A percentile compares a stretch with the other conserved stretches of the same genome.
Conservation (phyloP, 1,284 basidiomycete species). For the Tylopilus microsporus region DNA sequence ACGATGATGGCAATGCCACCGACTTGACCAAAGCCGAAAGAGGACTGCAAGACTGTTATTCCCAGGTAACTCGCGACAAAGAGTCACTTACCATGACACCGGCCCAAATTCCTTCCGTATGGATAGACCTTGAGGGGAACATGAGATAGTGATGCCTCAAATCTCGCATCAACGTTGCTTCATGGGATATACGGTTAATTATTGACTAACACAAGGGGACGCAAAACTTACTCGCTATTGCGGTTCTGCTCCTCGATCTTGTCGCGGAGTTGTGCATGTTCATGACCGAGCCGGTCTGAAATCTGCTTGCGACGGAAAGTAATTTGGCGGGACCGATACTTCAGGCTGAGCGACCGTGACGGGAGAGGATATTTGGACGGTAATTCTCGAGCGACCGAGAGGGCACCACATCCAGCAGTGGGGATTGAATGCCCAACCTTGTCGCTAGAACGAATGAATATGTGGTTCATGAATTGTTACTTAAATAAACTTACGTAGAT, state of each 20-base stretch:
- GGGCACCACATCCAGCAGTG: conserved; percentile 86
- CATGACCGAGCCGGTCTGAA: conserved; percentile 87
- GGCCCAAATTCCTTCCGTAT: conserved; percentile 87
- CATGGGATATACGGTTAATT: conserved; percentile 5
- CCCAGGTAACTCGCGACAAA: not conserved
- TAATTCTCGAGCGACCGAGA: conserved; percentile 81
- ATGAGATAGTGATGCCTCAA: conserved; percentile 87
- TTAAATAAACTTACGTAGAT: conserved; percentile 65
- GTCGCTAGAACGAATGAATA: conserved; percentile 50
- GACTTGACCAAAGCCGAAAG: conserved; percentile 99
- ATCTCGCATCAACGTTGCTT: conserved; percentile 89
- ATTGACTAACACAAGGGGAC: conserved; percentile 19
- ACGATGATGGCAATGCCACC: conserved; percentile 88
- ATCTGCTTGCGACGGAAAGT: conserved; percentile 91
- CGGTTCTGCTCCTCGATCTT: conserved; percentile 78
- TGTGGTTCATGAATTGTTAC: conserved; percentile 4
- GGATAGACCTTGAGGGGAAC: conserved; percentile 95
- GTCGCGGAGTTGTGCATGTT: conserved; percentile 76
- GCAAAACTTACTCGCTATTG: conserved; percentile 75
- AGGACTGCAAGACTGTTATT: conserved; percentile 54
- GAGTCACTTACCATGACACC: conserved; percentile 69
- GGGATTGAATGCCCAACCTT: conserved; percentile 94
- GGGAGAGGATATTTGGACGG: conserved; percentile 69
- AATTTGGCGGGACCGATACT: conserved; percentile 87
- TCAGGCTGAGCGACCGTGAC: conserved; percentile 75